Base-by-base conservation (phyloP, 768 basidiomycete species). In the Hericium erinaceus region DNA sequence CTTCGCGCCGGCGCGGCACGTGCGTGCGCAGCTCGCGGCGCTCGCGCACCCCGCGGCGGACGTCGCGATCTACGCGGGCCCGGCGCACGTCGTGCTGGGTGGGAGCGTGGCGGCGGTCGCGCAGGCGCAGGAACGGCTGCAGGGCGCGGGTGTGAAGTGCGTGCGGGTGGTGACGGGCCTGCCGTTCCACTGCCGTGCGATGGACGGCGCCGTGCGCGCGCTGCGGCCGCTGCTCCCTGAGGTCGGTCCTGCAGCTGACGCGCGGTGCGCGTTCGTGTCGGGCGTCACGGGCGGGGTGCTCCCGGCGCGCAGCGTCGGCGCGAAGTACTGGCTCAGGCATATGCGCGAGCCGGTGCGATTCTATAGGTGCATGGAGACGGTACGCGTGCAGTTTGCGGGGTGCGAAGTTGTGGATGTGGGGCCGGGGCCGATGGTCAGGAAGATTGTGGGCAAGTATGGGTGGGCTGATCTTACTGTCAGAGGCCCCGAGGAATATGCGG, bases 61-160 rank as follows among this genome's bases (percentile, higher is more conserved):
- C 7, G 22, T 57, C 48, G 56, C 46, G 20, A 57, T 57, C 41
- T 13, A 28, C 18, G 56, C 56, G 18, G 56, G 56, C 4, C 56
- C 56, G 16, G 12, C 22, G 26, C 56, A 57, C 46, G 38, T 57
- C 22, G 48, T 57, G 11, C 48, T 57, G 11, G 26, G 20, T 2
- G 56, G 56, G 11, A 16, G 39, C 28, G 15, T 1, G 8, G 49
- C 50, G 18, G n/a, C n/a, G 11, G 39, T 52, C 13, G 22, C 26
- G 2, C 20, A 10, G 24, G 49, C 57, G 18, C 24, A 24, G 28
- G 49, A n/a, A 10, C 18, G 18, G 11, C 24, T 50, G 18, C 18
- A 50, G 28, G 28, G 2, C 24, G 49, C 22, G 24, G 49, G 49
- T 0, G 8, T 22, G 18, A 24, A 33, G 49, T 24, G 24, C 49